These are phyloP conservation scores for Aureobasidium sp. DNA, from an alignment of 2,329 filamentous ascomycete species.

Conservation along the genomic window DNA sequence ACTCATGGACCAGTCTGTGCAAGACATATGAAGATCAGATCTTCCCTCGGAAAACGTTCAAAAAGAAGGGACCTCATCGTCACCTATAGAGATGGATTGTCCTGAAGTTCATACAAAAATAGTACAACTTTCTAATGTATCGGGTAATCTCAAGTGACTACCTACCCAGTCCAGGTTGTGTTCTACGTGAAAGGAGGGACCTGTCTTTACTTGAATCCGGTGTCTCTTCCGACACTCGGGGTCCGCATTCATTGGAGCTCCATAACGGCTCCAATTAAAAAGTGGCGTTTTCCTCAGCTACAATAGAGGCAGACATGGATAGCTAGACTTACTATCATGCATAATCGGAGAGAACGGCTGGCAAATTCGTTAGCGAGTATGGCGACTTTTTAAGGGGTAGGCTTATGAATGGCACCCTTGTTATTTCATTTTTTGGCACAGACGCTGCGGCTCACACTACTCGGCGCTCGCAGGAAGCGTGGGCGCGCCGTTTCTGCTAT, in stretches of 20 bases:
- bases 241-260: not conserved
- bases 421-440: conserved; percentile 1
- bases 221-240: not conserved
- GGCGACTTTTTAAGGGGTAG: not conserved
- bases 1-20: conserved; percentile 25
- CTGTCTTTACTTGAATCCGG: not conserved
- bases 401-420: not conserved
- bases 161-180: not conserved
- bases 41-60: conserved; percentile 14
- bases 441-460: not conserved
- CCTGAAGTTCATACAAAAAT: not conserved
- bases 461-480: not conserved
- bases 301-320: not conserved
- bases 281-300: not conserved
- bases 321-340: not conserved
- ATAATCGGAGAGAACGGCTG: not conserved
- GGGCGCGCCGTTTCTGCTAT: conserved; percentile 4
- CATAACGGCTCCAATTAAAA: not conserved
- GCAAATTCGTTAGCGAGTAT: conserved; percentile 1
- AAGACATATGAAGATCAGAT: conserved; percentile 20
- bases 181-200: not conserved
- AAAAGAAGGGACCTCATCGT: conserved; percentile 4
- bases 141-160: not conserved
- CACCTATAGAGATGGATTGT: not conserved
- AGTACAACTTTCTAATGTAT: not conserved